phyloP scores from a whole-genome alignment of 2,329 filamentous ascomycete genomes.

The Penicillium corylophilum region DNA sequence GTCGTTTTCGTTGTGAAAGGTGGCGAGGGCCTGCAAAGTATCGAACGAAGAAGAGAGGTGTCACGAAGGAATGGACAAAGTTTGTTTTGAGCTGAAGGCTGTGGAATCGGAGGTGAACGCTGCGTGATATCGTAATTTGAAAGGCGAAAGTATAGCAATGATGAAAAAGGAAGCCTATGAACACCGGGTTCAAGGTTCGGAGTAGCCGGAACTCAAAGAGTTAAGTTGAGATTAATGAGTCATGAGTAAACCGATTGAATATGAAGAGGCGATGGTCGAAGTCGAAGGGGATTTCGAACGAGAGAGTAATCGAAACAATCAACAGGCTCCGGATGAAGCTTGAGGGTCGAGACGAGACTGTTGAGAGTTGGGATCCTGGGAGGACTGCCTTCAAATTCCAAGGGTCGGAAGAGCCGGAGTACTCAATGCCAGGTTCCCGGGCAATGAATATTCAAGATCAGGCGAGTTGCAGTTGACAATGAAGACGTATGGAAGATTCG shows the following conservation, averaged over 20 bases:
- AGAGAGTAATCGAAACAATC: neutral
- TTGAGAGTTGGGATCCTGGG: constrained; percentile 21
- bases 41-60: constrained; percentile 19
- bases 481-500: constrained; percentile 5
- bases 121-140: constrained; percentile 43
- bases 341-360: constrained; percentile 3
- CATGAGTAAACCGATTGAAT: constrained; percentile 24
- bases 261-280: constrained; percentile 2
- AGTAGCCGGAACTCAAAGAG: constrained; percentile 32
- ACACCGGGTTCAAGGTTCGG: constrained; percentile 37
- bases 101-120: constrained; percentile 24
- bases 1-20: constrained; percentile 31
- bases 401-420: constrained; percentile 19
- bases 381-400: constrained; percentile 23
- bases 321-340: constrained; percentile 3
- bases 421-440: constrained; percentile 26
- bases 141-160: constrained; percentile 23
- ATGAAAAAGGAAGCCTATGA: constrained; percentile 32
- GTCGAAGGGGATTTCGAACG: constrained; percentile 4
- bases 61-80: constrained; percentile 22
- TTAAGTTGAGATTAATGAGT: constrained; percentile 26
- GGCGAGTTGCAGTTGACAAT: neutral
- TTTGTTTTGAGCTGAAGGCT: constrained; percentile 9
- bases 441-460: neutral
- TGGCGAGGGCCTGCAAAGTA: constrained; percentile 18